Conservation (phyloP, 345 rosid species). For the Melastoma malabathricum region DNA sequence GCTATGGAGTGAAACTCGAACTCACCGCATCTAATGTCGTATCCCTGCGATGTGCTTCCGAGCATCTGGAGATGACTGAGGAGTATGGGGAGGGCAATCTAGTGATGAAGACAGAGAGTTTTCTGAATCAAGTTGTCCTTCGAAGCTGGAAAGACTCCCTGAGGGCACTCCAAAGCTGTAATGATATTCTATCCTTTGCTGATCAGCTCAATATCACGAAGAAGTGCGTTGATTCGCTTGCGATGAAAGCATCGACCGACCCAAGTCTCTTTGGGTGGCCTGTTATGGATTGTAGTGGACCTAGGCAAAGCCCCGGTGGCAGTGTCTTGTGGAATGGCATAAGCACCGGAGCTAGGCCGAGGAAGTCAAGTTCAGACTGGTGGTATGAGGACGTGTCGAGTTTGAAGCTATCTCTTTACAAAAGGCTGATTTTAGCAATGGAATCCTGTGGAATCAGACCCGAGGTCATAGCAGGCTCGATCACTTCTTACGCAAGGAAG, state of each 20-base stretch:
- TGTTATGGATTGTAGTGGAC: conserved; percentile 76
- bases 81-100: conserved; percentile 93
- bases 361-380: conserved; percentile 70
- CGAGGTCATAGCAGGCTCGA: conserved; percentile 67
- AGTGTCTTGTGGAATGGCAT: conserved; percentile 95
- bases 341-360: conserved; percentile 84
- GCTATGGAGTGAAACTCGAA: conserved; percentile 96
- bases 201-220: conserved; percentile 62
- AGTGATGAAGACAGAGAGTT: conserved; percentile 57
- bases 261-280: conserved; percentile 96
- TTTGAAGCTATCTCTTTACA: conserved; percentile 60
- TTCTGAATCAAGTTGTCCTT: conserved; percentile 75
- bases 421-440: conserved; percentile 58
- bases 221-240: conserved; percentile 69
- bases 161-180: conserved; percentile 72
- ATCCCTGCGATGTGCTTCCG: conserved; percentile 73
- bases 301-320: conserved; percentile 96
- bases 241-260: conserved; percentile 63
- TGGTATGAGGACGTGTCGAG: conserved; percentile 89
- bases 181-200: conserved; percentile 49
- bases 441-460: conserved; percentile 66
- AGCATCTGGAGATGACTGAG: conserved; percentile 84
- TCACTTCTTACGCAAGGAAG: conserved; percentile 58
- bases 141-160: conserved; percentile 86
- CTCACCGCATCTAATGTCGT: conserved; percentile 83